Evolutionary conservation across 768 basidiomycete species (phyloP).

Genomic region (Russula virescens): DNA sequence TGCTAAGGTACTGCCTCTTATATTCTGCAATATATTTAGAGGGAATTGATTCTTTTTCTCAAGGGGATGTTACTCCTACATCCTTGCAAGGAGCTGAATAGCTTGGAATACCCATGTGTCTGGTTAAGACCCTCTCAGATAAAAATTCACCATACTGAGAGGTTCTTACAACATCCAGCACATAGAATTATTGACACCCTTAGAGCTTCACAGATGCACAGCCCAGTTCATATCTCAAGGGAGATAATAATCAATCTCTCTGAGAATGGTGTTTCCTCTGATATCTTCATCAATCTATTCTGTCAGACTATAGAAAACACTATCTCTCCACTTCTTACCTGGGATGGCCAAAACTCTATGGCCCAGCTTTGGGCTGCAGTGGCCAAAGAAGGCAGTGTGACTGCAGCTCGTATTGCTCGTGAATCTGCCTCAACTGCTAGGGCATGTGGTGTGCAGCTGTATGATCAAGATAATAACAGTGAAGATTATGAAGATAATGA

Average conservation of each 20-base stretch:
- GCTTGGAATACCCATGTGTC: constrained; percentile 20
- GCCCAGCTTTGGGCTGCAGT: constrained; percentile 27
- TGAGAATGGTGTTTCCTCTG: constrained; percentile 52
- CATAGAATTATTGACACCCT: constrained; percentile 51
- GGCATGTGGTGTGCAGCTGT: constrained; percentile 25
- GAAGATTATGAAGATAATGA: constrained; percentile 25
- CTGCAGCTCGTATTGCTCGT: constrained; percentile 26
- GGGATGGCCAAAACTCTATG: constrained; percentile 24
- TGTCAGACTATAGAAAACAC: constrained; percentile 26
- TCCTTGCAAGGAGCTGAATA: constrained; percentile 20
- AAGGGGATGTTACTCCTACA: constrained; percentile 31
- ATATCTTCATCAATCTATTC: constrained; percentile 34
- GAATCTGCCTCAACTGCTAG: constrained; percentile 28
- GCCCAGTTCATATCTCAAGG: constrained; percentile 43
- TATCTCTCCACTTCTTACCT: constrained; percentile 27
- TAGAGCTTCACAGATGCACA: constrained; percentile 42
- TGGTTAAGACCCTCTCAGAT: constrained; percentile 32
- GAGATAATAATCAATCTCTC: constrained; percentile 60
- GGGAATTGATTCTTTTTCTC: background rate
- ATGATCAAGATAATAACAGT: constrained; percentile 25
- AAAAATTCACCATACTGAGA: constrained; percentile 34
- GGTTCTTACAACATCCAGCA: constrained; percentile 35
- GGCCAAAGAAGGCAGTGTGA: constrained; percentile 24
- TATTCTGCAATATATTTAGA: background rate
- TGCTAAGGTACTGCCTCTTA: constrained; percentile 27